phyloP scores from a whole-genome alignment of 257 asterid species.

The Rauvolfia tetraphylla region DNA sequence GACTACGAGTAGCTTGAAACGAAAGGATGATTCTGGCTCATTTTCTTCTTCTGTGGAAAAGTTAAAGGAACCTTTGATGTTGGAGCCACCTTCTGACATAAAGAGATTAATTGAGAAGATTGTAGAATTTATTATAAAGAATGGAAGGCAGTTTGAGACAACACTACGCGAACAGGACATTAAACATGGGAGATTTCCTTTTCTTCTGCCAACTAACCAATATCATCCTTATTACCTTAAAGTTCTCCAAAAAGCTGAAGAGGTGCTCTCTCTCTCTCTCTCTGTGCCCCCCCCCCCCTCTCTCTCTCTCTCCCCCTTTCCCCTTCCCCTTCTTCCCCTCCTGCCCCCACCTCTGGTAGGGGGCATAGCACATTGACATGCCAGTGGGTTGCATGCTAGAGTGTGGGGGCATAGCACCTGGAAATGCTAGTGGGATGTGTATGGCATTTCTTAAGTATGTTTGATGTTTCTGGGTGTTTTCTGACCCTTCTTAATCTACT shows the following conservation, averaged over 20 bases:
- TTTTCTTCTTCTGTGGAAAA: conserved; percentile 32
- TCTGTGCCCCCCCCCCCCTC: no score
- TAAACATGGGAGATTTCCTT: conserved; percentile 66
- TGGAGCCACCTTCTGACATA: conserved; percentile 82
- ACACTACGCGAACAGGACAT: conserved; percentile 74
- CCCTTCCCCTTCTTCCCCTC: no score
- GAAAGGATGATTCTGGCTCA: conserved; percentile 40
- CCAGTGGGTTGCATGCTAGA: no score
- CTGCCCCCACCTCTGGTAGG: no score
- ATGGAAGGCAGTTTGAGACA: conserved; percentile 82
- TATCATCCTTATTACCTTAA: conserved; percentile 74
- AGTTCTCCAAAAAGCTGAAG: conserved; percentile 57
- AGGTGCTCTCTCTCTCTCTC: conserved; percentile 45
- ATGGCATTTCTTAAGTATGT: neutral
- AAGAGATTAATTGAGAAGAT: conserved; percentile 70
- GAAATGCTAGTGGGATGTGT: no score
- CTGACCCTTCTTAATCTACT: neutral
- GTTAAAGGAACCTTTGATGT: conserved; percentile 33
- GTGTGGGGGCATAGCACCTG: no score
- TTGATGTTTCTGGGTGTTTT: neutral
- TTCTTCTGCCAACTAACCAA: conserved; percentile 75
- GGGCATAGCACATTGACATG: no score
- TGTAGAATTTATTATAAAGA: conserved; percentile 66
- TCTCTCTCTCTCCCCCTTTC: conserved; percentile 22
- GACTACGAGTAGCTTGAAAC: conserved; percentile 29